Conservation (phyloP, 805 yeast species). For the Saturnispora serradocipensis region DNA sequence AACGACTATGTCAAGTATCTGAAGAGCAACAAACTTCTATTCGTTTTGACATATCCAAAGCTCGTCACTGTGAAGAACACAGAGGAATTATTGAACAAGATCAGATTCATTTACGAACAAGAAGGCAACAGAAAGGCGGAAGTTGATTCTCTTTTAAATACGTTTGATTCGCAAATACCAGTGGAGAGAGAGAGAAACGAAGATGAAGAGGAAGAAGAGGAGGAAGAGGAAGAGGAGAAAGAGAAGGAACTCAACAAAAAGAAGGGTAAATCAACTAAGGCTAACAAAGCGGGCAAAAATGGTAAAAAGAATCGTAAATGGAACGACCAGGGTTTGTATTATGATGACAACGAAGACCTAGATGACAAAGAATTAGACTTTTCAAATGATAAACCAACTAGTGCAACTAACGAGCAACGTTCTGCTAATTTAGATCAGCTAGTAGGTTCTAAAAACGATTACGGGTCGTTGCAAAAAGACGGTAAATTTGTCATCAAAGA, state of each 20-base stretch:
- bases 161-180: conserved; percentile 3
- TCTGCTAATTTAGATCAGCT: conserved; percentile 24
- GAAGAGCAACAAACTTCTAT: conserved; percentile 23
- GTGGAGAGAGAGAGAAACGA: conserved; percentile 19
- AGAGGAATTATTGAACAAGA: conserved; percentile 22
- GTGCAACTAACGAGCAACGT: conserved; percentile 14
- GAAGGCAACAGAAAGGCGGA: not conserved
- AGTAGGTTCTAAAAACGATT: conserved; percentile 32
- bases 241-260: not conserved
- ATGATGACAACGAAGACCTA: conserved; percentile 34
- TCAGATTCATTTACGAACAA: conserved; percentile 19
- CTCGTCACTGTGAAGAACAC: conserved; percentile 24
- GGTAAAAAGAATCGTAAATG: conserved; percentile 46
- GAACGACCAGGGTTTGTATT: conserved; percentile 53
- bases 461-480: conserved; percentile 34
- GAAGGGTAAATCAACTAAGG: conserved; percentile 19
- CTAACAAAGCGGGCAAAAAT: conserved; percentile 3
- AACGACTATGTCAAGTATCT: not conserved
- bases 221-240: conserved; percentile 3
- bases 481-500: conserved; percentile 65
- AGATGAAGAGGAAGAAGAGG: conserved; percentile 2
- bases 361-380: conserved; percentile 39
- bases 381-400: conserved; percentile 28
- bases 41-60: conserved; percentile 35
- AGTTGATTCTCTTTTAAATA: not conserved